Base-by-base conservation (phyloP, 2,329 filamentous ascomycete genomes). In the Curvularia sp. region DNA sequence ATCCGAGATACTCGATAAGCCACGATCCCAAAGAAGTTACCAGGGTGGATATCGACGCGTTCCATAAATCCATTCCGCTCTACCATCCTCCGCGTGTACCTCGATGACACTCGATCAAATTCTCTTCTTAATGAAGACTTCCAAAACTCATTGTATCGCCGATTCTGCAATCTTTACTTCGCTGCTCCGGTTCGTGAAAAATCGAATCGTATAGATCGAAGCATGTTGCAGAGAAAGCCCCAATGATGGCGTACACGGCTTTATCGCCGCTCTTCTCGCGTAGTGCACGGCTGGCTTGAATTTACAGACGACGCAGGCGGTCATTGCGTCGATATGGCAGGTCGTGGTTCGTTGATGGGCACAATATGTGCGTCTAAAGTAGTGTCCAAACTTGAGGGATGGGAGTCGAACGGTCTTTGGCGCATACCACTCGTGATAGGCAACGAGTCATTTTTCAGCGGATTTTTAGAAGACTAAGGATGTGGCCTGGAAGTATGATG, bases 281-380 rank as follows among this genome's bases (percentile, higher is more conserved):
- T 64, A 30, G 3, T 33, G 31, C 3, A 53, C 24, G 1, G 15
- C 31, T 2, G 68, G 48, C 1, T 52, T 30, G 39, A 62, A 62
- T 39, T 56, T 2, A 2, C 9, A 31, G 30, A 67, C 43, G 7
- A 67, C 10, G 18, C 62, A 63, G 1, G 49, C n/a, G 5, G 64
- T 24, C 1, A 39, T 13, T 0, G 61, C 60, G 30, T 54, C 49
- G 1, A 33, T 26, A 3, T 55, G 33, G 1, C 53, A 43, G 0
- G 60, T 62, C 10, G 64, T 60, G 1, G 58, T 62, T 9, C 55
- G 44, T 20, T 67, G 55, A 5, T 56, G 38, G 62, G 60, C 1
- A 65, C 63, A 15, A 55, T 22, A 35, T 67, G 66, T 12, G 58
- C 62, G 42, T 69, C 61, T 2, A 69, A 43, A 7, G 54, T 67